Percentiles rank a stretch among this genome's conserved stretches.
Evolutionary conservation across 2,329 filamentous ascomycete species (phyloP).

Genomic region (Hypomyces perniciosus): DNA sequence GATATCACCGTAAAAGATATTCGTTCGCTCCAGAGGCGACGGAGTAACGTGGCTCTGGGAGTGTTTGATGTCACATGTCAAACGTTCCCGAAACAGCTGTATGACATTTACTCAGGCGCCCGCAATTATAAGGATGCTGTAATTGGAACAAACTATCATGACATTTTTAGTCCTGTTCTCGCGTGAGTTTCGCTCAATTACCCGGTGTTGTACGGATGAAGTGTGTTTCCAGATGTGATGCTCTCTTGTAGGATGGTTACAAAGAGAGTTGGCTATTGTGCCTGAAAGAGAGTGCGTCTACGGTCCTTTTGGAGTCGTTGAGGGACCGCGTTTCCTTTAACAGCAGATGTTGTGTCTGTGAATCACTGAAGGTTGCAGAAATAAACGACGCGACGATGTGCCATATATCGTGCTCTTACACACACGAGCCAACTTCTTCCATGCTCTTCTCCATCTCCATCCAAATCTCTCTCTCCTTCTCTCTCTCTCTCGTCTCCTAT

Average conservation of each 20-base stretch:
- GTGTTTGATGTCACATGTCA: conserved; percentile 14
- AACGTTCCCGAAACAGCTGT: conserved; percentile 7
- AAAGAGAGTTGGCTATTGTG: not conserved
- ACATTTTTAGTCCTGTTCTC: not conserved
- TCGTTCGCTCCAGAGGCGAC: conserved; percentile 1
- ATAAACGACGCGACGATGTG: not conserved
- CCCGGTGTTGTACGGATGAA: not conserved
- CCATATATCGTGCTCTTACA: not conserved
- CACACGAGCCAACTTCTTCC: not conserved
- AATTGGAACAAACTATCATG: not conserved
- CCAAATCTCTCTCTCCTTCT: not conserved
- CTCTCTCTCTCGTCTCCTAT: not conserved
- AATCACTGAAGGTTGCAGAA: not conserved
- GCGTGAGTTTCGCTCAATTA: not conserved
- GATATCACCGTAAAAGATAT: not conserved
- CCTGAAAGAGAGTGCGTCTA: not conserved
- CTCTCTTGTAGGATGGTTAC: not conserved
- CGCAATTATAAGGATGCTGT: not conserved
- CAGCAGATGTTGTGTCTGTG: not conserved
- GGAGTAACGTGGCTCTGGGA: not conserved
- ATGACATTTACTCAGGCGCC: not conserved
- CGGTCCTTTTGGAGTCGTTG: not conserved
- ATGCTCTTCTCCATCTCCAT: not conserved
- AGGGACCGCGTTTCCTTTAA: not conserved
- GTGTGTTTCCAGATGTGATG: not conserved